A percentile compares a stretch with the other conserved stretches of the same genome.
These are phyloP conservation scores for Metschnikowia corniflorae DNA, from an alignment of 805 yeast species.

Conservation along the genomic window DNA sequence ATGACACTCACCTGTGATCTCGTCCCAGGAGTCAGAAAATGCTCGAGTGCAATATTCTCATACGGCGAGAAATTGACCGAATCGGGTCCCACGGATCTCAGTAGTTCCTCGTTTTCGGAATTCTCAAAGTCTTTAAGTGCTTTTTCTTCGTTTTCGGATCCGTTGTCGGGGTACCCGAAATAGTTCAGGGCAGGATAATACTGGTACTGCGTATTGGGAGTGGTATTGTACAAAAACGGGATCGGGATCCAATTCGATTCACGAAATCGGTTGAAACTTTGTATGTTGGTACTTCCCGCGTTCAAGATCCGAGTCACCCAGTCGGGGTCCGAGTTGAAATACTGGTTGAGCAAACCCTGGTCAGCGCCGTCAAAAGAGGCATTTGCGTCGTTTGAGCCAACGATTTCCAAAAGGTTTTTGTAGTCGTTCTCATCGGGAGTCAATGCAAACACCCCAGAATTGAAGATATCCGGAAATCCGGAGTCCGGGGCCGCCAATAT, in stretches of 20 bases:
- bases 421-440: slow-evolving; percentile 15
- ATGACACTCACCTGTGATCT: slow-evolving; percentile 44
- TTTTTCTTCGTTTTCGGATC: not conserved
- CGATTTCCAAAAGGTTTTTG: slow-evolving; percentile 29
- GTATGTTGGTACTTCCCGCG: slow-evolving; percentile 2
- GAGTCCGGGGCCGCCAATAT: slow-evolving; percentile 21
- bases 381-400: slow-evolving; percentile 15
- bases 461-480: slow-evolving; percentile 21
- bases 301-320: slow-evolving; percentile 28
- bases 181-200: slow-evolving; percentile 65
- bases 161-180: slow-evolving; percentile 28
- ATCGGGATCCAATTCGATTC: slow-evolving; percentile 57
- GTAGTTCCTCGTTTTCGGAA: not conserved
- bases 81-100: not conserved
- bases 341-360: slow-evolving; percentile 83
- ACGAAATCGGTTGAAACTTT: not conserved
- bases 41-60: slow-evolving; percentile 7
- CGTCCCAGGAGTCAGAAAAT: slow-evolving; percentile 4
- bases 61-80: slow-evolving; percentile 2
- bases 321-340: slow-evolving; percentile 47
- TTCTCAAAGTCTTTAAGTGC: not conserved
- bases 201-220: slow-evolving; percentile 61
- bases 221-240: slow-evolving; percentile 83
- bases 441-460: slow-evolving; percentile 20
- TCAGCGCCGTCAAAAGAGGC: slow-evolving; percentile 82